Evolutionary conservation across 805 yeast species (phyloP).

Genomic region (Priceomyces fermenticarens): DNA sequence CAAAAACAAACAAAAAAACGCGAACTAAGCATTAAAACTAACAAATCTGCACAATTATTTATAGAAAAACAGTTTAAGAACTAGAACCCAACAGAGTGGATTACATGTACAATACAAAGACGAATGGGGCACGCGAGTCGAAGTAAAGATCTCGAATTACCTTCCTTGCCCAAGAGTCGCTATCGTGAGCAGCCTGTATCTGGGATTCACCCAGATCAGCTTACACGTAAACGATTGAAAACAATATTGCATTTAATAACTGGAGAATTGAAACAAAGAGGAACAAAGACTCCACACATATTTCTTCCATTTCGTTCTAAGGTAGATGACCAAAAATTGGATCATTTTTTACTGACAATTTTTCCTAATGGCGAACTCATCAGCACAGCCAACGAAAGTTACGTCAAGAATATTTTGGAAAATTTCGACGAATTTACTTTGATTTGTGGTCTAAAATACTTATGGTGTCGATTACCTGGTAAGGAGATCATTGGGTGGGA

Average conservation of each 20-base stretch:
- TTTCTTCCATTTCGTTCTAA: slow-evolving; percentile 77
- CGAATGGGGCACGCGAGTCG: too few species aligned
- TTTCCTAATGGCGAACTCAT: slow-evolving; percentile 57
- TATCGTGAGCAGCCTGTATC: neutral
- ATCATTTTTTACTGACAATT: slow-evolving; percentile 52
- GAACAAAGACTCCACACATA: slow-evolving; percentile 69
- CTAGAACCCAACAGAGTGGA: neutral
- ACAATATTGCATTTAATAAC: slow-evolving; percentile 69
- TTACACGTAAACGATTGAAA: slow-evolving; percentile 64
- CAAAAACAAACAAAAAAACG: neutral
- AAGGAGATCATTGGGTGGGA: slow-evolving; percentile 85
- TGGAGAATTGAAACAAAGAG: slow-evolving; percentile 64
- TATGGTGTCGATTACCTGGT: slow-evolving; percentile 84
- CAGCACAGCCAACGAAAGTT: slow-evolving; percentile 27
- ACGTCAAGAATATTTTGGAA: slow-evolving; percentile 41
- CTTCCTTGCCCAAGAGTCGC: slow-evolving; percentile 7
- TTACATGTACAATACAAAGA: neutral
- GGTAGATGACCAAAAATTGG: slow-evolving; percentile 57
- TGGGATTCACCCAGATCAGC: slow-evolving; percentile 28
- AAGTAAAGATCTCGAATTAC: slow-evolving; percentile 6
- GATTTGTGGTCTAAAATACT: slow-evolving; percentile 70
- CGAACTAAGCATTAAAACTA: neutral
- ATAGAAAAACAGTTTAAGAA: neutral
- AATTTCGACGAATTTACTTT: slow-evolving; percentile 63
- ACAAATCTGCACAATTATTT: neutral